Base-by-base conservation (phyloP, 1,284 basidiomycete genomes). In the Irpex sp. region DNA sequence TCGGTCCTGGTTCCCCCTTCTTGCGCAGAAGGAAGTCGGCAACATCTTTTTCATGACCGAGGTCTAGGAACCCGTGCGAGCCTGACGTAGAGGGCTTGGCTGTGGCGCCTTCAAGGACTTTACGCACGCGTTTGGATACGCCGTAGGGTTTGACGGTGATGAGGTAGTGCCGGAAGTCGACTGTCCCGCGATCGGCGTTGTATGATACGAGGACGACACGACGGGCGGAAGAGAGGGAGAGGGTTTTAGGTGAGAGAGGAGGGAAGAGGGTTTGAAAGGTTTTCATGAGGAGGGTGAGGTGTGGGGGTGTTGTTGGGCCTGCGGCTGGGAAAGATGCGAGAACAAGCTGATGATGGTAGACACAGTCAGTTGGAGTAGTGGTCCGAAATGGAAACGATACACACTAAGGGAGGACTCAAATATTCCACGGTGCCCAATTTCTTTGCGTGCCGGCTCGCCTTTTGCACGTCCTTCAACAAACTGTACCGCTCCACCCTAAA, bases 61-160 rank as follows among this genome's bases (percentile, higher is more conserved):
- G 85, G 75, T 99, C 88, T 31, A 96, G 82, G 21, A 93, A 74
- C 0, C 81, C 70, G 21, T 76, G 77, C 3, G 79, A 75, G 62
- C 76, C 58, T 7, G 73, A 67, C 17, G 75, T 75, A 6, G 78
- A 75, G 62, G 75, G 76, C 54, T 75, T 73, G 7, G 79, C 71
- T 52, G 73, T 75, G 60, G 82, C 78, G 60, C 90, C 91, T 72
- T 94, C 93, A 60, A 99, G 83, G 36, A 98, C 84, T 66, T 91
- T 90, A 8, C 96, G 87, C n/a, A 99, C 91, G 62, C 94, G 89
- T 72, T 89, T 89, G 15, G 96, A 97, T 17, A 99, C 90, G 58
- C 97, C 97, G 72, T 96, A 93, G 1, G 96, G 92, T 71, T 96
- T 94, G 62, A 99, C 93, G 7, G 93, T 92, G 78, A 99, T 98